Base-by-base conservation (phyloP, 345 rosid genomes). In the Populus ilicifolia region DNA sequence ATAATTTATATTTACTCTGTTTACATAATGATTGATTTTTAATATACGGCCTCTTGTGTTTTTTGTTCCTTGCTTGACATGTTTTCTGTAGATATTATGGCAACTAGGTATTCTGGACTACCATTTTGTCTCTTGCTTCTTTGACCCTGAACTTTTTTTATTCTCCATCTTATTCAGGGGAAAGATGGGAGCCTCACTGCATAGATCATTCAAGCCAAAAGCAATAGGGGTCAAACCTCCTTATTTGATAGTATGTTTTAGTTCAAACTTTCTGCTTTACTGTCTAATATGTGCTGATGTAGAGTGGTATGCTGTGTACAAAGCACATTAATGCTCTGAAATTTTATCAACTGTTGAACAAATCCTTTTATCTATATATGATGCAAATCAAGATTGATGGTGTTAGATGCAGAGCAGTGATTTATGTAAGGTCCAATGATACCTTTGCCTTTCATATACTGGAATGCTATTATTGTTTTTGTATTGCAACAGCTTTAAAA, bases 171-270 rank as follows among this genome's bases (percentile, higher is more conserved):
- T 79, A 54, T 82, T 76, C 75, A 90, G 94, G 97, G 97, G 97
- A 52, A 92, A 85, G 85, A 86, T 92, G 65, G 97, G 97, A 41
- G 89, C 92, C 71, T 92, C 94, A 39, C 78, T 88, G 73, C 89
- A 89, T 76, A 87, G 97, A 82, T 80, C 85, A 61, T 80, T 66
- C 27, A 89, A 87, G 82, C 44, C 21, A 21, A 10, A 36, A 29
- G 93, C 81, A 68, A 71, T 90, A 74, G 94, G 94, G 62, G 87
- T 89, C 81, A 80, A 83, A 71, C 97, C 94, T 65, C 97, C 95
- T 36, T 92, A 88, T 65, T 86, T 92, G 36, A 86, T n/a, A 91
- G 93, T 90, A 87, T 18, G 38, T 41, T 41, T 25, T 48, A 61
- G 35, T 50, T 5, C 10, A 10, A 35, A 29, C 23, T 17, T 67